Conservation (phyloP, 2,329 filamentous ascomycete genomes). For the Alternaria viburni region DNA sequence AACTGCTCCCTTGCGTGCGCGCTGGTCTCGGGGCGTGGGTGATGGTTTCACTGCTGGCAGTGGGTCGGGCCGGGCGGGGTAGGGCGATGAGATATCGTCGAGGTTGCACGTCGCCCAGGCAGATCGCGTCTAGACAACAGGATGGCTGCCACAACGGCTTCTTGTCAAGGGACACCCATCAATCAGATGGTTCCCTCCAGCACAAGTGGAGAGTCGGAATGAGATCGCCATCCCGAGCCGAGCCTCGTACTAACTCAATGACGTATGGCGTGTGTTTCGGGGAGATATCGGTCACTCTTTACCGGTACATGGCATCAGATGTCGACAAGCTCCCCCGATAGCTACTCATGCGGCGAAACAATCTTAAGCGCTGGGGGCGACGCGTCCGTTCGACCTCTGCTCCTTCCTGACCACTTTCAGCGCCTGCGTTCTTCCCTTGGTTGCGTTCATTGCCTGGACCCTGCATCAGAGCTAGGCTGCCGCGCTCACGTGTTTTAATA, state of each 20-base stretch:
- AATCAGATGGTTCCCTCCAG: neutral
- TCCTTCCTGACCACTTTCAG: neutral
- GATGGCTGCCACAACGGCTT: neutral
- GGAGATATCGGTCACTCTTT: conserved; percentile 20
- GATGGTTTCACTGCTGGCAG: neutral
- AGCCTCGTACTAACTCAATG: conserved; percentile 17
- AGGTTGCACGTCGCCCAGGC: conserved; percentile 10
- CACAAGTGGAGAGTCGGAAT: neutral
- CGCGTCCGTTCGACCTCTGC: neutral
- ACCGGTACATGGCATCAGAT: conserved; percentile 13
- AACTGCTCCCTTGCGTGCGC: neutral
- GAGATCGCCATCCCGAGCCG: conserved; percentile 8
- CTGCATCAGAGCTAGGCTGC: conserved; percentile 1
- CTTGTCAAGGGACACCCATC: neutral
- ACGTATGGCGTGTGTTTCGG: conserved; percentile 21
- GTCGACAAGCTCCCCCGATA: conserved; percentile 16
- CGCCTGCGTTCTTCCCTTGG: neutral
- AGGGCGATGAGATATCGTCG: neutral
- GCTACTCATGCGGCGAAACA: conserved; percentile 10
- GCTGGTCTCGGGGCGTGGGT: neutral
- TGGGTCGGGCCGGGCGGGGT: neutral
- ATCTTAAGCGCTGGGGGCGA: neutral
- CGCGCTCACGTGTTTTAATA: conserved; percentile 17
- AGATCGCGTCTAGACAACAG: conserved; percentile 22
- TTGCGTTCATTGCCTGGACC: neutral